Conservation (phyloP, 345 rosid species). For the Arabidopsis suecica region DNA sequence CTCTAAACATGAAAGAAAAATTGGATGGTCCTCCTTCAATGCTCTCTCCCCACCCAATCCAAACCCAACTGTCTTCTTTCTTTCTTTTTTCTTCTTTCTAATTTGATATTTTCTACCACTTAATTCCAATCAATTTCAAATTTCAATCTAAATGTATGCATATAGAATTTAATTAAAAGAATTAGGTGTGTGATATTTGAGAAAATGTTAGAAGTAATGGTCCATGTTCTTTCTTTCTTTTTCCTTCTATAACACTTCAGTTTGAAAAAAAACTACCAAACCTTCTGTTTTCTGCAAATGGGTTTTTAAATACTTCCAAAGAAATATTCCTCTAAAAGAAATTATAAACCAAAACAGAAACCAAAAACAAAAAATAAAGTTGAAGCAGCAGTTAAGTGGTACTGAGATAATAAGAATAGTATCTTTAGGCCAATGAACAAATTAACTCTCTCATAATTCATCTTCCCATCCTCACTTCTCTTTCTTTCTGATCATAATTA, state of each 20-base stretch:
- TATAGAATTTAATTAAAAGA: slow-evolving; percentile 14
- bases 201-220: slow-evolving; percentile 48
- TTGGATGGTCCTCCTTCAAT: slow-evolving; percentile 51
- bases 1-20: slow-evolving; percentile 46
- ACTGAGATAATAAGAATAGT: slow-evolving; percentile 44
- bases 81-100: slow-evolving; percentile 12
- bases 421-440: slow-evolving; percentile 30
- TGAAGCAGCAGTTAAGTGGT: slow-evolving; percentile 49
- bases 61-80: slow-evolving; percentile 30
- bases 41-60: slow-evolving; percentile 45
- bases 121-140: slow-evolving; percentile 29
- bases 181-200: slow-evolving; percentile 29
- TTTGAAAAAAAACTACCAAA: slow-evolving; percentile 45
- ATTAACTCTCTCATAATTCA: slow-evolving; percentile 35
- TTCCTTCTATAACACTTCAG: slow-evolving; percentile 41
- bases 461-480: slow-evolving; percentile 18
- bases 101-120: slow-evolving; percentile 18
- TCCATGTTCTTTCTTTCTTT: slow-evolving; percentile 49
- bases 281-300: slow-evolving; percentile 59
- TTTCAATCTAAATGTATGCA: slow-evolving; percentile 22
- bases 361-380: slow-evolving; percentile 41
- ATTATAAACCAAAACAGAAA: slow-evolving; percentile 33
- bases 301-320: slow-evolving; percentile 31
- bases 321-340: slow-evolving; percentile 36
- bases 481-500: slow-evolving; percentile 10